A percentile compares a stretch with the other conserved stretches of the same genome.
phyloP scores from a whole-genome alignment of 2,329 filamentous ascomycete species.

The Ambrosiella xylebori region DNA sequence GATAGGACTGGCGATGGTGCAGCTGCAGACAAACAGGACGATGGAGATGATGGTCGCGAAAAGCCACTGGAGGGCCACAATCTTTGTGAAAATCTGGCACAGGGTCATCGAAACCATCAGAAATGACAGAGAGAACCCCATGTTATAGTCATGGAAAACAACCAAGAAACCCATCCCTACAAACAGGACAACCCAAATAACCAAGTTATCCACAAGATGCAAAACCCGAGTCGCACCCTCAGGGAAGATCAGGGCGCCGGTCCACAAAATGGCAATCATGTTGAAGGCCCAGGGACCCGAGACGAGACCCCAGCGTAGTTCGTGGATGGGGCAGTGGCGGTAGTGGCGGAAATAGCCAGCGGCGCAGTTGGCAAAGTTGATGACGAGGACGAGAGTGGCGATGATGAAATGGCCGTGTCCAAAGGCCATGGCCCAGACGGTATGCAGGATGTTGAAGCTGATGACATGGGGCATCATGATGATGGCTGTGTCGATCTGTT shows the following conservation, averaged over 20 bases:
- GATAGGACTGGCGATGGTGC: slow-evolving; percentile 44
- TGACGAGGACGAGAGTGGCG: slow-evolving; percentile 55
- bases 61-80: slow-evolving; percentile 77
- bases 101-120: slow-evolving; percentile 60
- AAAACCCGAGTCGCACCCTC: slow-evolving; percentile 48
- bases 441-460: slow-evolving; percentile 27
- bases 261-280: slow-evolving; percentile 76
- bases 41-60: slow-evolving; percentile 75
- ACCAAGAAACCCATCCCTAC: slow-evolving; percentile 64
- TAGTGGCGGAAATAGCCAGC: slow-evolving; percentile 67
- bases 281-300: slow-evolving; percentile 70
- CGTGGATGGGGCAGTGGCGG: slow-evolving; percentile 16
- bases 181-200: slow-evolving; percentile 67
- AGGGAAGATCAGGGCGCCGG: slow-evolving; percentile 66
- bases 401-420: slow-evolving; percentile 57
- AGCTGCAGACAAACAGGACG: slow-evolving; percentile 51
- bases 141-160: slow-evolving; percentile 56
- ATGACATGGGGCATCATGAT: slow-evolving; percentile 31
- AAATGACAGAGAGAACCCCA: slow-evolving; percentile 63
- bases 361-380: slow-evolving; percentile 70
- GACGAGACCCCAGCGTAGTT: slow-evolving; percentile 48
- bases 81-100: slow-evolving; percentile 54
- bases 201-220: slow-evolving; percentile 70
- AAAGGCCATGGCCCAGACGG: slow-evolving; percentile 71
- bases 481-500: slow-evolving; percentile 30